Conservation (phyloP, 331 rosid genomes). For the Quercus lobata region DNA sequence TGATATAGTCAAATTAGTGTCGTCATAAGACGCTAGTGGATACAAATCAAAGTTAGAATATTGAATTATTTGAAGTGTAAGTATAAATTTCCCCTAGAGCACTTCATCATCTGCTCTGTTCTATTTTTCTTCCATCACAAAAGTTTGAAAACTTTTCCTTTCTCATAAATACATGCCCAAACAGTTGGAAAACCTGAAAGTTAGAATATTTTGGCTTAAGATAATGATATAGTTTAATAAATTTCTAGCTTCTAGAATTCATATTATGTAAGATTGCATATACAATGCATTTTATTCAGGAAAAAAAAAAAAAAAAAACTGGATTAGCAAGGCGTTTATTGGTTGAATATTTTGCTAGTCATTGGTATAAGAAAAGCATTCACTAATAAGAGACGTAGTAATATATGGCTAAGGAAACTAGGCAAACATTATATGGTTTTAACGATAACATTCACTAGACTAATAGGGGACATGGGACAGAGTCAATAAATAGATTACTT, state of each 20-base stretch:
- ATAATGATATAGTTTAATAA: not conserved
- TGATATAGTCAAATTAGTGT: not conserved
- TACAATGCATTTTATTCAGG: not conserved
- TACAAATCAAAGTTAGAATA: not conserved
- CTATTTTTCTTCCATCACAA: not conserved
- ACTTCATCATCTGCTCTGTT: constrained; percentile 20
- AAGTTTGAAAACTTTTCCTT: not conserved
- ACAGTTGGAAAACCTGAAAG: constrained; percentile 2
- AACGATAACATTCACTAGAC: no score
- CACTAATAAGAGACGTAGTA: no score
- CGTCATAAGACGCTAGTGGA: not conserved
- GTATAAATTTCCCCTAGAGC: constrained; percentile 9
- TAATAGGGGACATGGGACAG: no score
- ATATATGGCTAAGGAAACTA: not conserved
- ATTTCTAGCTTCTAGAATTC: not conserved
- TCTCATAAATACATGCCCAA: not conserved
- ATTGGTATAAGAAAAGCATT: not conserved
- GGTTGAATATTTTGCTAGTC: not conserved
- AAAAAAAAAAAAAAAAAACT: not conserved
- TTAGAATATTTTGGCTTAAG: not conserved
- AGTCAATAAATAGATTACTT: no score
- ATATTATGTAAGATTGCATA: not conserved
- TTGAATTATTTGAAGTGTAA: constrained; percentile 7
- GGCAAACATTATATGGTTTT: not conserved
- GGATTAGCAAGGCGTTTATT: not conserved